phyloP scores from a whole-genome alignment of 2,329 filamentous ascomycete genomes.

The Waltergamsia citrina region DNA sequence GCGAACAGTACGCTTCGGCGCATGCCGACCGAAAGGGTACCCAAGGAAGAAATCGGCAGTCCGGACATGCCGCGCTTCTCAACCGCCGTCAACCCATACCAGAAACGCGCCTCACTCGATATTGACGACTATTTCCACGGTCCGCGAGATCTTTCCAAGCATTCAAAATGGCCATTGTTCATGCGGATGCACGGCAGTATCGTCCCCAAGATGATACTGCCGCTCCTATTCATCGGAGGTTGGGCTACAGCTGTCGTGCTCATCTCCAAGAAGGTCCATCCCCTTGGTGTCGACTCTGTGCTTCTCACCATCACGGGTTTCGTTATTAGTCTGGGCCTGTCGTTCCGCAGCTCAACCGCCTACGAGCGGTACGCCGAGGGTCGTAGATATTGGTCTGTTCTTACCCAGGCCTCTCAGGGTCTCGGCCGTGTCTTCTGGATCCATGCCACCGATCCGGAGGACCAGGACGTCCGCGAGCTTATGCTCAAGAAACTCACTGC shows the following conservation, averaged over 20 bases:
- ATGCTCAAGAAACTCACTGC: conserved; percentile 63
- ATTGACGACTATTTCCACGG: conserved; percentile 55
- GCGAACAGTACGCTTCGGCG: too few species aligned
- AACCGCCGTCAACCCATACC: conserved; percentile 18
- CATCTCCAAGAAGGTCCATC: conserved; percentile 35
- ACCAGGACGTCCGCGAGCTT: conserved; percentile 48
- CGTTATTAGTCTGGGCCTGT: conserved; percentile 69
- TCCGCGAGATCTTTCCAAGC: conserved; percentile 60
- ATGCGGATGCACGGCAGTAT: conserved; percentile 69
- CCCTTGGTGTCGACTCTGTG: conserved; percentile 22
- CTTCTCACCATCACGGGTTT: conserved; percentile 73
- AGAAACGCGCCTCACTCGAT: conserved; percentile 28
- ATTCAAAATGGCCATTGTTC: conserved; percentile 70
- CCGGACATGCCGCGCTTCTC: conserved; percentile 14
- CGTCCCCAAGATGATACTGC: conserved; percentile 64
- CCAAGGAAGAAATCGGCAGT: not conserved
- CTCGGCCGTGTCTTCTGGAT: conserved; percentile 79
- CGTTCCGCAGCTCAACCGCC: conserved; percentile 67
- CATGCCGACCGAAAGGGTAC: too few species aligned
- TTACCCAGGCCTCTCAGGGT: conserved; percentile 53
- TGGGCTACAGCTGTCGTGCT: conserved; percentile 60
- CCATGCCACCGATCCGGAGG: conserved; percentile 52
- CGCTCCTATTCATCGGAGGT: conserved; percentile 47
- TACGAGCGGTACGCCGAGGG: conserved; percentile 66
- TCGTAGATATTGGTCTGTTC: conserved; percentile 51